A percentile compares a stretch with the other conserved stretches of the same genome.
Evolutionary conservation across 2,329 filamentous ascomycete species (phyloP).

Genomic region (Fusarium tuaranense): DNA sequence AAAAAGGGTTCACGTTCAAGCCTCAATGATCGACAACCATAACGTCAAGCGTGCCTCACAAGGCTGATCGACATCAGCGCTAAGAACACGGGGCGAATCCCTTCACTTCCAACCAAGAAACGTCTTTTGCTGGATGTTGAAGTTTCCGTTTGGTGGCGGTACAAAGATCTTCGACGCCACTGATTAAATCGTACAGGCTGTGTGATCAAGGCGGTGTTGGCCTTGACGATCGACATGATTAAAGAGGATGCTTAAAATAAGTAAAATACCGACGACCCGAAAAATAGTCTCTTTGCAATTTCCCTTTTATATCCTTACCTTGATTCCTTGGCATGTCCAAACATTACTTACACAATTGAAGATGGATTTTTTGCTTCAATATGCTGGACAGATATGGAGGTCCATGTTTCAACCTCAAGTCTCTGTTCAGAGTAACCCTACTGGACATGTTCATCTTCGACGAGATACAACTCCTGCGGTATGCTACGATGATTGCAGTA

Average conservation of each 20-base stretch:
- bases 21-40: background rate
- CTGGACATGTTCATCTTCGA: background rate
- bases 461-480: background rate
- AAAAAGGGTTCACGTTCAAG: background rate
- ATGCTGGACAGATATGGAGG: background rate
- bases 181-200: background rate
- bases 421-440: background rate
- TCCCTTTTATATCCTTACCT: background rate
- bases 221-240: background rate
- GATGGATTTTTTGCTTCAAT: background rate
- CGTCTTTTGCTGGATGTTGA: background rate
- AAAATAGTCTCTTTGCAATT: background rate
- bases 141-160: background rate
- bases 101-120: background rate
- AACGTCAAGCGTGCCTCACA: background rate
- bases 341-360: background rate
- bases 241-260: background rate
- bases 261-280: background rate
- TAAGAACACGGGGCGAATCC: background rate
- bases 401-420: background rate
- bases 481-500: constrained; percentile 4
- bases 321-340: background rate
- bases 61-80: background rate
- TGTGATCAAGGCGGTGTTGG: background rate
- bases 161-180: background rate